phyloP scores from a whole-genome alignment of 768 basidiomycete species.

The Imleria badia region DNA sequence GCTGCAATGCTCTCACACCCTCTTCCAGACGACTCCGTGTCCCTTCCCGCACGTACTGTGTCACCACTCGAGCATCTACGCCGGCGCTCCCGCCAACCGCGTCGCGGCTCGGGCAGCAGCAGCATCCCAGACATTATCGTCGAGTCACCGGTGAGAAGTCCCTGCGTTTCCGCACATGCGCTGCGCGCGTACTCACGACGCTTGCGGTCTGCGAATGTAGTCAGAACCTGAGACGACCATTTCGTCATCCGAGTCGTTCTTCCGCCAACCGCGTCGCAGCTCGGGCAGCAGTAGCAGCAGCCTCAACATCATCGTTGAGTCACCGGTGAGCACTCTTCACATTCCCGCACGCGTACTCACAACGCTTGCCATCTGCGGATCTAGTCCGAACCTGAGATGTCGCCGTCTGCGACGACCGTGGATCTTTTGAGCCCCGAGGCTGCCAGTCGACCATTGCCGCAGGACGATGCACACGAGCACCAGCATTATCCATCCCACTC shows the following conservation, averaged over 20 bases:
- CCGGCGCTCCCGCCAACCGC: constrained; percentile 29
- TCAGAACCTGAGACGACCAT: constrained; percentile 39
- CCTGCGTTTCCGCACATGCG: background rate
- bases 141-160: constrained; percentile 44
- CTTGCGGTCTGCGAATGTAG: too few species aligned
- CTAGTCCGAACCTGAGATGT: constrained; percentile 42
- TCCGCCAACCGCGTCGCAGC: constrained; percentile 35
- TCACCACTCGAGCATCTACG: constrained; percentile 26
- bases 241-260: constrained; percentile 29
- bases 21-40: too few species aligned
- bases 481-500: background rate
- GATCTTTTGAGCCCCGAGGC: constrained; percentile 46
- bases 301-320: constrained; percentile 1
- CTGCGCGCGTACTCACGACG: background rate
- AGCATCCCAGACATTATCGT: constrained; percentile 43
- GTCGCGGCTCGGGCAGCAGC: constrained; percentile 33
- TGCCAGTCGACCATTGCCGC: constrained; percentile 30
- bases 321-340: too few species aligned
- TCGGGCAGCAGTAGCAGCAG: constrained; percentile 7
- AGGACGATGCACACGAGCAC: constrained; percentile 6
- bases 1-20: too few species aligned
- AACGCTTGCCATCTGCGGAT: too few species aligned
- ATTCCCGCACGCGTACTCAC: background rate
- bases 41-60: too few species aligned
- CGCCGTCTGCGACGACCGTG: constrained; percentile 29